Evolutionary conservation across 2,329 filamentous ascomycete genomes (phyloP), one percentile per base, ranked within the genome.

Genomic region (Monosporascus sp.): DNA sequence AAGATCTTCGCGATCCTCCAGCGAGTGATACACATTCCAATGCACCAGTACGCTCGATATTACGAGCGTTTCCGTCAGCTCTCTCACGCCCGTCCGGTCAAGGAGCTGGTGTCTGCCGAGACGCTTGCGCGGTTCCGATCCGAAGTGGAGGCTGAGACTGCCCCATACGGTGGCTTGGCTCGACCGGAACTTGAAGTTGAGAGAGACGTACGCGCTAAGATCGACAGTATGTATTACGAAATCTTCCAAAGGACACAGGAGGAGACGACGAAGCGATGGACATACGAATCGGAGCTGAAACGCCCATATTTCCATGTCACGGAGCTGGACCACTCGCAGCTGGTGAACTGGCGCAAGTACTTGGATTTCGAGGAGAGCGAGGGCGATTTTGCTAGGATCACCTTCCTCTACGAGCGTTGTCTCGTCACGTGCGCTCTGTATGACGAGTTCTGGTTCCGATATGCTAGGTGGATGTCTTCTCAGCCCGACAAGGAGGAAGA

Each of bases 371-470:
- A 99, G 68, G 94, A 99, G 72, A 74, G 80, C 0, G 88, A 96
- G 69, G 91, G 89, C 50, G 84, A 92, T 59, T 90, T 85, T 60
- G 72, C 78, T 16, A 84, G 94, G 55, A 87, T 81, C 46, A 82
- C 88, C 6, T 94, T 94, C 65, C 74, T 99, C 35, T 97, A 99
- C 68, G 94, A 99, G 75, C 86, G 94, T 50, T 97, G 92, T 64
- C 73, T 99, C 50, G 90, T 96, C 37, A 93, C 91, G 0, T 95
- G 90, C 65, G 93, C 94, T 17, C 88, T 95, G 61, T 97, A 99
- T 67, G 93, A 97, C 49, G 93, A 97, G 67, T 96, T 97, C 71
- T 99, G 94, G 94, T 85, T 96, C 64, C 88, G 94, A n/a, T 99
- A 96, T 71, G 90, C 88, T 17, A 81, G 93, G 41, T 99, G 94